Evolutionary conservation across 1,284 basidiomycete species (phyloP).

Genomic region (Naganishia liquefaciens): DNA sequence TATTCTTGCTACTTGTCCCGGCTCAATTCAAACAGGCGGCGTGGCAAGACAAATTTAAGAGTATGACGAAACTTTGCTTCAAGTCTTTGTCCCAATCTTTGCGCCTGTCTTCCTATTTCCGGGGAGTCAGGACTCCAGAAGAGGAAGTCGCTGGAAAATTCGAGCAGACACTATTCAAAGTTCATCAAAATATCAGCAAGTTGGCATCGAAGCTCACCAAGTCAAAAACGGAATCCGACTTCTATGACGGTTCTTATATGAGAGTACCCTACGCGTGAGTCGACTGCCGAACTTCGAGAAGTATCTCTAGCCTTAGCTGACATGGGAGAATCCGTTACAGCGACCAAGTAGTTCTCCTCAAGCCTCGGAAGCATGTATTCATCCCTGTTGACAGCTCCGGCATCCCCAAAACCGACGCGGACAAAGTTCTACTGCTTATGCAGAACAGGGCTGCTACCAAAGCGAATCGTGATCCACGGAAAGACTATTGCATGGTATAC

Average conservation of each 20-base stretch:
- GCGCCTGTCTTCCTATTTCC: conserved; percentile 33
- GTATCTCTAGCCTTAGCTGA: too few relatives aligned
- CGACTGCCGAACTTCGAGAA: neutral
- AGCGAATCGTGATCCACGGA: conserved; percentile 18
- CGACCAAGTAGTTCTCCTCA: conserved; percentile 33
- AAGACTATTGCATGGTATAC: conserved; percentile 34
- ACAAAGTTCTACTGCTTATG: conserved; percentile 26
- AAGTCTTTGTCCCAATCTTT: conserved; percentile 17
- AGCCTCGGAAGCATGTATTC: conserved; percentile 33
- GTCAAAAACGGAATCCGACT: neutral
- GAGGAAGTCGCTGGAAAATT: conserved; percentile 29
- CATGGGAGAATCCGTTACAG: conserved; percentile 3
- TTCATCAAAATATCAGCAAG: conserved; percentile 19
- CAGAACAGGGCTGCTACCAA: conserved; percentile 29
- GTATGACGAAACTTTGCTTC: conserved; percentile 24
- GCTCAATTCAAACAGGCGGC: conserved; percentile 1
- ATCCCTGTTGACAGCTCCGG: conserved; percentile 30
- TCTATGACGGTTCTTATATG: conserved; percentile 27
- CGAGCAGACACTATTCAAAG: conserved; percentile 15
- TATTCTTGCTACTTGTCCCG: conserved; percentile 27
- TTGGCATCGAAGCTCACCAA: conserved; percentile 12
- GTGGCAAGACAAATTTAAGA: conserved; percentile 21
- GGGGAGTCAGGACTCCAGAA: conserved; percentile 24
- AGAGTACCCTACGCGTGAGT: conserved; percentile 34
- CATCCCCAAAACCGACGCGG: conserved; percentile 27